Evolutionary conservation across 208 protist genomes (phyloP), one percentile per base, ranked within the genome.

Genomic region (Endotrypanum monterogeii): DNA sequence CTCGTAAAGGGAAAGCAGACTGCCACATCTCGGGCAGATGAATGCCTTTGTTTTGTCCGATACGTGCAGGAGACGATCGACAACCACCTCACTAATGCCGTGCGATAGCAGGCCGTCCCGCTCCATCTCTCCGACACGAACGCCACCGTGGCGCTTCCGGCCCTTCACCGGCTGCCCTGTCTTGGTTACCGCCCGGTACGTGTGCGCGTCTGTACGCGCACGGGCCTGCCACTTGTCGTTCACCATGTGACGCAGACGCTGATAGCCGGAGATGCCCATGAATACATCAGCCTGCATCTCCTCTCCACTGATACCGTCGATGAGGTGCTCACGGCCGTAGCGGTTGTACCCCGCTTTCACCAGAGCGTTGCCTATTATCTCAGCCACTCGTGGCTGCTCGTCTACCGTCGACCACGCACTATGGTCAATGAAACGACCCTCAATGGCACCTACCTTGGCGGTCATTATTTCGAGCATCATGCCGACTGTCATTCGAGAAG

Each of bases 101-200:
- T 99, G 99, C 25, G 98, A 98, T 8, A 99, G 83, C 37, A 99
- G 77, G 8, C 96, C 98, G 84, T 99, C 99, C 70, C 99, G 98
- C 91, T 99, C 99, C 99, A 99, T 99, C 89, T 99, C 99, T 52
- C 99, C 99, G 4, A 99, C 98, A 62, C 99, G 98, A 55, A 99
- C 99, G 79, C 99, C 99, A 79, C 99, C 98, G 82, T 98, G 95
- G 25, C 89, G 85, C 78, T 98, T 98, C 61, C 97, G 87, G 65
- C 98, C 98, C 86, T 99, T 99, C 75, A 99, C 91, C 12, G 99
- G 99, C 91, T 99, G 99, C 11, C 95, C 94, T 23, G 86, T 90
- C 60, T 99, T 89, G 6, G 96, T 98, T 30, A 99, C 99, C 0
- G 95, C 98, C 39, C 96, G 86, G 65, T 97, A 88, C 6, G 96